Base-by-base conservation (phyloP, 176 grass and related monocot species). In the Paspalum vaginatum region DNA sequence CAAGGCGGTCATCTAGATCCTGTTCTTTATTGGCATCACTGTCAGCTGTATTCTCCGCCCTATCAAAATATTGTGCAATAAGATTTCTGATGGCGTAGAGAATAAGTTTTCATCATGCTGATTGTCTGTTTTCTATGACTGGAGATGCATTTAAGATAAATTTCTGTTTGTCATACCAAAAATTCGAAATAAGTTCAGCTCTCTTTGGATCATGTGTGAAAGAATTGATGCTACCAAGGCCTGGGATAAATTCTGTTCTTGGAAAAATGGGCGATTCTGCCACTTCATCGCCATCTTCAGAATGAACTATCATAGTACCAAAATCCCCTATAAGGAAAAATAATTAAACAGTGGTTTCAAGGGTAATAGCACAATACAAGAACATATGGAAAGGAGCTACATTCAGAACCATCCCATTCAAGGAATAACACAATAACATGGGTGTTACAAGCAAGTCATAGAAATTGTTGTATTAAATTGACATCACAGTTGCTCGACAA, bases 181-280 rank as follows among this genome's bases (percentile, higher is more conserved):
- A 67, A 15, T 80, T 86, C 59, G 87, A 78, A 74, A 88, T 76
- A 75, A 79, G 78, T 25, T 94, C 86, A 0, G 78, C 88, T 76
- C 85, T 91, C 82, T 78, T 89, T 81, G 88, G 79, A 87, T 99
- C 96, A 85, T 93, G 86, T 79, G 88, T 95, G 82, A 99, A 99
- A 65, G 92, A 99, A 52, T 75, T 91, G 44, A 99, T 95, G 85
- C 90, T 89, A 82, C 96, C 96, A 82, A 99, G 92, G 69, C 96
- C 92, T 42, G 92, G 92, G 81, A 99, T 99, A 57, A 91, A 99
- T 52, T 99, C 96, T 77, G 81, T 54, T 82, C 67, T 95, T 79
- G 75, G 75, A 40, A 81, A 93, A 65, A 87, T 72, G 74, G 92
- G 81, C 84, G 90, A 91, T 84, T 94, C 84, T 49, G 65, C 56